phyloP scores from a whole-genome alignment of 164 flowering plant species.

The Berberis thunbergii region DNA sequence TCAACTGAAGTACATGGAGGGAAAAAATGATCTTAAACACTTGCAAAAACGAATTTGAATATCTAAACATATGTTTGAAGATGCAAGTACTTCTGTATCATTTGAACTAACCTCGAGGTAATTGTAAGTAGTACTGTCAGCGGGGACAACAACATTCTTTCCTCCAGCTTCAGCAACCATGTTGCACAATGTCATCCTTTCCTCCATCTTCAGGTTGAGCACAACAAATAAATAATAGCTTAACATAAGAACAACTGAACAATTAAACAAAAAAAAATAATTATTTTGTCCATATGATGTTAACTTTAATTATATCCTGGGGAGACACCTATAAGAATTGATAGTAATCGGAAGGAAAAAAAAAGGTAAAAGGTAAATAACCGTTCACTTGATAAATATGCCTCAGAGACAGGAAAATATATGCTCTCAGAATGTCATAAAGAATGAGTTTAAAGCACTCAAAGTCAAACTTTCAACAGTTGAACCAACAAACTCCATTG shows the following conservation, averaged over 20 bases:
- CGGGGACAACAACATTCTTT: conserved; percentile 93
- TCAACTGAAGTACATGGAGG: too few relatives aligned
- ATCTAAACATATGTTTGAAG: neutral
- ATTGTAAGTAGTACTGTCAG: conserved; percentile 77
- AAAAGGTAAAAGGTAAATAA: too few relatives aligned
- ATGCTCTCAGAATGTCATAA: neutral
- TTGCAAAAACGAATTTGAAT: too few relatives aligned
- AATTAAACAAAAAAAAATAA: neutral
- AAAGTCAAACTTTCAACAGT: conserved; percentile 88
- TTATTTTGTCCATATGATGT: neutral
- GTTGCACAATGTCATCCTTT: conserved; percentile 99
- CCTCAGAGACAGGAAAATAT: neutral
- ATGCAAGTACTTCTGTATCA: too few relatives aligned
- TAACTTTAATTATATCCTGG: too few relatives aligned
- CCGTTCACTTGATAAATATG: neutral
- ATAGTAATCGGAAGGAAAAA: too few relatives aligned
- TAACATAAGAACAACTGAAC: neutral
- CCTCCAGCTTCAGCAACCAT: conserved; percentile 99
- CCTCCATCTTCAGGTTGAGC: conserved; percentile 73
- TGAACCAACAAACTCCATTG: conserved; percentile 96
- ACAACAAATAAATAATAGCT: neutral
- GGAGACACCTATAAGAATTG: too few relatives aligned
- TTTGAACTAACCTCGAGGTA: conserved; percentile 69
- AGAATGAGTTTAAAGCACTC: conserved; percentile 18
- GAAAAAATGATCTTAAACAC: too few relatives aligned